These are phyloP conservation scores for Pestalotiopsis sp. DNA, from an alignment of 2,329 filamentous ascomycete species.

Conservation along the genomic window DNA sequence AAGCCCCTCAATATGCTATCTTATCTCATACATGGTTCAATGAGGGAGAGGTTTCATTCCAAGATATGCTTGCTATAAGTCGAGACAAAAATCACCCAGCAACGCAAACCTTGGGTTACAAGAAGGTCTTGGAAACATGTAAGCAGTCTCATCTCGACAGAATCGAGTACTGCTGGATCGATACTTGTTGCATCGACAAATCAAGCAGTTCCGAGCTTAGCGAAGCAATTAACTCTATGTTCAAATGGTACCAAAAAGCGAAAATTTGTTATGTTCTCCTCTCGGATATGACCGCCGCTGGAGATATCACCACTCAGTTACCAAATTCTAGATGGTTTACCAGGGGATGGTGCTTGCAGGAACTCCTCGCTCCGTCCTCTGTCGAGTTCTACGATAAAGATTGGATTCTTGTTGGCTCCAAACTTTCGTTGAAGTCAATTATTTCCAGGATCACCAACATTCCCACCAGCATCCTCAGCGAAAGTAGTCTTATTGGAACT, in stretches of 20 bases:
- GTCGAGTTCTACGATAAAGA: neutral
- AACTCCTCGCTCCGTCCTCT: neutral
- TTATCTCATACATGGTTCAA: no score
- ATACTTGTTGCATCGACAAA: neutral
- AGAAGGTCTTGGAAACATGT: no score
- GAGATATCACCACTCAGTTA: neutral
- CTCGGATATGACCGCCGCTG: neutral
- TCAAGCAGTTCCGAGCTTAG: neutral
- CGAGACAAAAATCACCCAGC: no score
- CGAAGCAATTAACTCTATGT: neutral
- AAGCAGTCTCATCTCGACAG: no score
- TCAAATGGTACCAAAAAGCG: neutral
- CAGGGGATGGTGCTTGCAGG: constrained; percentile 13
- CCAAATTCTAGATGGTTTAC: constrained; percentile 5
- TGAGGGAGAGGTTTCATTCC: no score
- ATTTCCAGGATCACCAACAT: neutral
- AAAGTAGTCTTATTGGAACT: no score
- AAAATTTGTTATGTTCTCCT: neutral
- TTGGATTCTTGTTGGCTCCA: neutral
- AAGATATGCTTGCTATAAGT: no score
- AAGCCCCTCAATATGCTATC: no score
- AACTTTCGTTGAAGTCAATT: neutral
- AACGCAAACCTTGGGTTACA: no score
- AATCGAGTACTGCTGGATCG: neutral
- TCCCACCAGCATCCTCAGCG: neutral